Evolutionary conservation across 306 rosid genomes (phyloP), one percentile per base, ranked within the genome.

Genomic region (Luffa aegyptiaca): DNA sequence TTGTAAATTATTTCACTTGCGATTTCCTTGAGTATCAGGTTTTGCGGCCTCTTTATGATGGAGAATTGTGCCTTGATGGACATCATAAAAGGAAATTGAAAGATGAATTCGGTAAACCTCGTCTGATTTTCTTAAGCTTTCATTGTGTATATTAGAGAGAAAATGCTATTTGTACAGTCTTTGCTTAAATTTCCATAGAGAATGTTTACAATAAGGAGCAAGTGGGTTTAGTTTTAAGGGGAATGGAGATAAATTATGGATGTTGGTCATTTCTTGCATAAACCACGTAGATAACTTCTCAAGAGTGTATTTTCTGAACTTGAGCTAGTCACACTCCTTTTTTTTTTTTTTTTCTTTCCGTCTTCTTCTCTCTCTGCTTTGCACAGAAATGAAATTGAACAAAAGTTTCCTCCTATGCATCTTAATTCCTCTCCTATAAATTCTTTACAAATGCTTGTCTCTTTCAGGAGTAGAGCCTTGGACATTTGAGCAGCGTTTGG

Each of bases 401-500:
- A 42, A 10, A 68, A 18, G 13, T 68, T 68, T 35, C 5, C 53
- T 42, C 2, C 21, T n/a, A 20, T 71, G 56, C 56, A 44, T 45
- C 39, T 42, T 44, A 70, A 6, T 8, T 71, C 41, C 41, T 71
- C 18, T 26, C 57, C 56, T 20, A 20, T 45, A 41, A 11, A 70
- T 45, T 70, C 36, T 36, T 45, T 70, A 45, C 68, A 6, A 12
- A 39, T 79, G 81, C 82, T 73, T 86, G 56, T 65, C 82, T 81
- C 79, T 87, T 36, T 74, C 85, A 95, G 99, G 94, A 81, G 85
- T 93, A 80, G 96, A 90, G 88, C 97, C 99, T 21, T 95, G 99
- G 99, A 92, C 97, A 74, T 95, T 95, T 78, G 97, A 90, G 84
- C 97, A 95, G 85, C 82, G 86, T 84, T 84, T 89, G 80, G 97